Evolutionary conservation across 306 rosid genomes (phyloP), one percentile per base, ranked within the genome.

Genomic region (Gleditsia sinensis): DNA sequence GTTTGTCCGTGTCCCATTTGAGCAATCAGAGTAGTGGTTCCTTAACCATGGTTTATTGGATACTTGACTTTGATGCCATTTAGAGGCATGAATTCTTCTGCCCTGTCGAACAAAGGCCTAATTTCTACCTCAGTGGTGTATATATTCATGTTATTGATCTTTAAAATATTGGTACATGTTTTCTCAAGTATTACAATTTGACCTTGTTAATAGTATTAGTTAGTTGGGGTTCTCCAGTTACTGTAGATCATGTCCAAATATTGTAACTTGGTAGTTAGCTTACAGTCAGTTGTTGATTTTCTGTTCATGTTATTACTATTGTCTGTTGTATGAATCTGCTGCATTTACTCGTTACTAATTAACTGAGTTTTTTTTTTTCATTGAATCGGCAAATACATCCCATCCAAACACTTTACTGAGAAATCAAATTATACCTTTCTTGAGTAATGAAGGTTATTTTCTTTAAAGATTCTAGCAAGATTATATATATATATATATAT

Each of bases 1-100:
- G 88, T 95, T 90, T 85, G 90, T 95, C 66, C 99, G 99, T 7
- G 92, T 90, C 43, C 99, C 99, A 6, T 92, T 92, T 78, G 99
- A 89, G 82, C 93, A 82, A 72, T 85, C 86, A 20, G 98, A 86
- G 51, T 84, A 87, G 86, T 46, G 72, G 17, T 71, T 65, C 69
- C 46, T 64, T 65, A 40, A 45, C 68, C 45, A 43, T 62, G 42
- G 33, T 75, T 50, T 50, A 54, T 66, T 63, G 34, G 4, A 28
- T 50, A 67, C 60, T 65, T 67, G 78, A 58, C 58, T 12, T 19
- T 19, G 67, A 67, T 72, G 45, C 75, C 79, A 46, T 67, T 54
- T 51, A 72, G 72, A 56, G 75, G 75, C 67, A 39, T 69, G 34
- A 4, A 40, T n/a, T n/a, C n/a, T 61, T 50, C 58, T 65, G 30